Conservation (phyloP, 139 green algal genomes). For the Chlorella sp. region DNA sequence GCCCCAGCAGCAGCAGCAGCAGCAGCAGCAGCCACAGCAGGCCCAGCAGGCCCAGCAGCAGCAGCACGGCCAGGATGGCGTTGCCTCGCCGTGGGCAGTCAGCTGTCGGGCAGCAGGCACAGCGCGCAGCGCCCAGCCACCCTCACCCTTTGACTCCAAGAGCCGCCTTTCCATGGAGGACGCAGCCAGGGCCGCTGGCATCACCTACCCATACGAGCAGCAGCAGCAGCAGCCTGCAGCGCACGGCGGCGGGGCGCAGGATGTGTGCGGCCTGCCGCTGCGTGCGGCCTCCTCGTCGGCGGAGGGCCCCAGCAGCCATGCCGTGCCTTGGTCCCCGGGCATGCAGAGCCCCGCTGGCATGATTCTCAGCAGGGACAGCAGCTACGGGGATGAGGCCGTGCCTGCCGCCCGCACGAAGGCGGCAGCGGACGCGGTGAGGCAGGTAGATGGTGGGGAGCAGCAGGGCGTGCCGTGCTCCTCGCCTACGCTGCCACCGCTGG, state of each 20-base stretch:
- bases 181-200: neutral
- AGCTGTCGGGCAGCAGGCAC: neutral
- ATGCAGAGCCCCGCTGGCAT: neutral
- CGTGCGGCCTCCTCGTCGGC: neutral
- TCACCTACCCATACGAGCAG: no score
- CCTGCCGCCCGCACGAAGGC: neutral
- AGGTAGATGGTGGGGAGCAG: neutral
- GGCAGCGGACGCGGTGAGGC: neutral
- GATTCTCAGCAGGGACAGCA: constrained; percentile 18
- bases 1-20: neutral
- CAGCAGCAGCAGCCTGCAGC: neutral
- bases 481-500: neutral
- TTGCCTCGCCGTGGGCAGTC: neutral
- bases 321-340: constrained; percentile 19
- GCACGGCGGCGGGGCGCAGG: neutral
- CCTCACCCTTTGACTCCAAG: constrained; percentile 3
- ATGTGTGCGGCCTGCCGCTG: neutral
- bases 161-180: neutral
- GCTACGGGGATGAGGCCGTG: constrained; percentile 7
- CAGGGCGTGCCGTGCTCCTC: neutral
- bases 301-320: neutral
- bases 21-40: neutral
- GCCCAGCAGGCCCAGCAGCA: neutral
- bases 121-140: neutral
- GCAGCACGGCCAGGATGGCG: neutral